Conservation (phyloP, 352 stramenopile species). For the Thraustotheca clavata region DNA sequence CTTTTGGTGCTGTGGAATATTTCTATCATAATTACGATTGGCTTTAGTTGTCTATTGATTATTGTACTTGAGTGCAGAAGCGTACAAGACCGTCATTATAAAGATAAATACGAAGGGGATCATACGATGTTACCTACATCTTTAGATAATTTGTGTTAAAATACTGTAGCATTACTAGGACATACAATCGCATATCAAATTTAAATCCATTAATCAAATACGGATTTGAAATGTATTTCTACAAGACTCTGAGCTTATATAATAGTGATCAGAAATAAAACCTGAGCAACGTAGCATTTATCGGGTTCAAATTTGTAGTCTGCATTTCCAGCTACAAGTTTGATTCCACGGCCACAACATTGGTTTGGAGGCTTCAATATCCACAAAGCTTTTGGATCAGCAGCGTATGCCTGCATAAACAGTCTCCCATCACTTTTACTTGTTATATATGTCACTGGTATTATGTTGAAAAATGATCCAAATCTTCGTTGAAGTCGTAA, state of each 20-base stretch:
- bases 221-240: conserved; percentile 69
- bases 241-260: not conserved
- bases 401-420: conserved; percentile 41
- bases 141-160: not conserved
- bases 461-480: conserved; percentile 39
- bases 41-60: not conserved
- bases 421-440: conserved; percentile 53
- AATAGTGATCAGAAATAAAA: conserved; percentile 12
- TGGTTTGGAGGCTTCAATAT: conserved; percentile 73
- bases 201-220: conserved; percentile 87
- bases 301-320: conserved; percentile 39
- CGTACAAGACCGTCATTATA: conserved; percentile 81
- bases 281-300: conserved; percentile 58
- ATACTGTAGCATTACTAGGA: conserved; percentile 33
- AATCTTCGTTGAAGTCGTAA: conserved; percentile 60
- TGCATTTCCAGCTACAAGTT: conserved; percentile 42
- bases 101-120: conserved; percentile 78
- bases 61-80: conserved; percentile 55
- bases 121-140: conserved; percentile 56
- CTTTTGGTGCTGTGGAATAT: conserved; percentile 52
- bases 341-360: conserved; percentile 71
- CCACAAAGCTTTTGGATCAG: conserved; percentile 46
- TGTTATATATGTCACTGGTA: conserved; percentile 68
- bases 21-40: conserved; percentile 27
- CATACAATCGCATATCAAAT: conserved; percentile 88